These are phyloP conservation scores for Piloderma croceum DNA, from an alignment of 768 basidiomycete species.

Conservation along the genomic window DNA sequence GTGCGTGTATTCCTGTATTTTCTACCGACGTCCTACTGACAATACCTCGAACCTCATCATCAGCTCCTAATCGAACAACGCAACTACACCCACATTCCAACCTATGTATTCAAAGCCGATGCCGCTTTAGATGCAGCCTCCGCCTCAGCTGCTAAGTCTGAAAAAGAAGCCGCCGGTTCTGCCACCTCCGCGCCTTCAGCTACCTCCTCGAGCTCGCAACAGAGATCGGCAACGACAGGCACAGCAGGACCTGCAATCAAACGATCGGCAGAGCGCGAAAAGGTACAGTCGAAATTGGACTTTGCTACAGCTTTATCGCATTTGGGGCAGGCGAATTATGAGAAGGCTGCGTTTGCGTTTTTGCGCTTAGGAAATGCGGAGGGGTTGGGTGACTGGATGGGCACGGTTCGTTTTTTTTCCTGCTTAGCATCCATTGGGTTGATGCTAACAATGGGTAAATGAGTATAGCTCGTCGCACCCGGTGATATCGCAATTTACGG, in stretches of 20 bases:
- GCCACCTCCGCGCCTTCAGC: conserved; percentile 11
- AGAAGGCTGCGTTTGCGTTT: conserved; percentile 74
- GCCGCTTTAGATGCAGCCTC: conserved; percentile 70
- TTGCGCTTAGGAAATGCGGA: conserved; percentile 60
- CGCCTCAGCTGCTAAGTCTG: conserved; percentile 26
- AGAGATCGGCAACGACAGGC: conserved; percentile 7
- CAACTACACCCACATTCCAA: conserved; percentile 81
- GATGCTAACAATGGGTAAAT: neutral
- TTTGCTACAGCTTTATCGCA: conserved; percentile 75
- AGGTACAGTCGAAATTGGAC: conserved; percentile 72
- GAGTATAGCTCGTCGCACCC: conserved; percentile 62
- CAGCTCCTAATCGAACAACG: conserved; percentile 82
- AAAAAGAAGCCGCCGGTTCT: conserved; percentile 16
- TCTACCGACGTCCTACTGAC: neutral
- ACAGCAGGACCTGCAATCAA: conserved; percentile 27
- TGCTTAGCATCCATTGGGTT: neutral
- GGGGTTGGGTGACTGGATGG: conserved; percentile 73
- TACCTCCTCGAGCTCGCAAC: conserved; percentile 16
- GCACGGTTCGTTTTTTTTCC: conserved; percentile 41
- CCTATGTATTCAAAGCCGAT: conserved; percentile 97
- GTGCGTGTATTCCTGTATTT: conserved; percentile 31
- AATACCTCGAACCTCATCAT: conserved; percentile 3
- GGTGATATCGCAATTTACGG: conserved; percentile 86
- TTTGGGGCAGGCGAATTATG: conserved; percentile 66
- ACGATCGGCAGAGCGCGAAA: conserved; percentile 57